Conservation (phyloP, 176 grass and related monocot genomes). For the Cenchrus fungigraminus region DNA sequence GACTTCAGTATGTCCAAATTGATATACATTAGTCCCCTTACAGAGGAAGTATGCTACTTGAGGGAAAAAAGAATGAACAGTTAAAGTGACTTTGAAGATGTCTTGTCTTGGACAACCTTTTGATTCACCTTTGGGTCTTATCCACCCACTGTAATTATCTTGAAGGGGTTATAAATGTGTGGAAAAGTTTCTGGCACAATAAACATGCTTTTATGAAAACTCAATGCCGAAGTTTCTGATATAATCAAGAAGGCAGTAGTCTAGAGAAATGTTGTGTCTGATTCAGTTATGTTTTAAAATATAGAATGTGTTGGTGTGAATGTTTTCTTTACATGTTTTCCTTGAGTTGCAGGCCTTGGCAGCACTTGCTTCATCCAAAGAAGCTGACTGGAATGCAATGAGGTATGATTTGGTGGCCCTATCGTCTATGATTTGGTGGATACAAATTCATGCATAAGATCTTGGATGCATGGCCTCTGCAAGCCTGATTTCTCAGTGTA, state of each 20-base stretch:
- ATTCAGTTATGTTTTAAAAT: background rate
- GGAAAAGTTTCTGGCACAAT: background rate
- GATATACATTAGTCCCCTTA: background rate
- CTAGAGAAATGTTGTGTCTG: background rate
- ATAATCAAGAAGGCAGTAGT: constrained; percentile 1
- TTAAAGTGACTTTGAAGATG: background rate
- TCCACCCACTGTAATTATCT: constrained; percentile 1
- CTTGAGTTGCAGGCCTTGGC: constrained; percentile 79
- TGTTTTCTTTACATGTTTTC: constrained; percentile 17
- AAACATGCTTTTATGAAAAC: background rate
- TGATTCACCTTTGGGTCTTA: background rate
- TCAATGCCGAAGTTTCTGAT: background rate
- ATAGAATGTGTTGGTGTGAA: background rate
- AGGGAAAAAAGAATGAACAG: background rate
- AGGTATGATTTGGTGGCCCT: constrained; percentile 8
- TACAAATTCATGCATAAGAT: no score
- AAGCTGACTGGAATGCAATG: constrained; percentile 87
- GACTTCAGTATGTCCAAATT: background rate
- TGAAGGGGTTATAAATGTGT: background rate
- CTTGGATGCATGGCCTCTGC: no score
- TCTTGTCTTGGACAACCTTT: background rate
- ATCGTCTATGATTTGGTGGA: no score
- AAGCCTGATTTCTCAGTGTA: no score
- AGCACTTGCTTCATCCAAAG: constrained; percentile 94
- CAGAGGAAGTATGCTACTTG: background rate